Evolutionary conservation across 495 filamentous ascomycete species (phyloP).

Genomic region (Choiromyces venosus): DNA sequence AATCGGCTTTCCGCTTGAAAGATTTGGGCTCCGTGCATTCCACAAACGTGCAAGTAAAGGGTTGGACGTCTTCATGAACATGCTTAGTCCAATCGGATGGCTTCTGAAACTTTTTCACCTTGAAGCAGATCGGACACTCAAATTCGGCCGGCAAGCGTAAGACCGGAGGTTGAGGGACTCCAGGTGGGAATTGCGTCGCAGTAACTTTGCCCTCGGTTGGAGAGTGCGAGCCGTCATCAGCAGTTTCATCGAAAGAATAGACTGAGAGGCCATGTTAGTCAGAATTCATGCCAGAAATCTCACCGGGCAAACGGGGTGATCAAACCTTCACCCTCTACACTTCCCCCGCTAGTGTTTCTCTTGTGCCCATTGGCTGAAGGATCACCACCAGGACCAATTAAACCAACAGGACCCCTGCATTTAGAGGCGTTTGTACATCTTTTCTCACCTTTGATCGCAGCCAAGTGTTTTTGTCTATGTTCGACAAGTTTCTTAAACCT

Average conservation of each 20-base stretch:
- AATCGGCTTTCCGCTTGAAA: slow-evolving; percentile 96
- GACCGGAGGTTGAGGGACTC: slow-evolving; percentile 79
- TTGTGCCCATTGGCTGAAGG: slow-evolving; percentile 45
- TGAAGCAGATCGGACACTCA: slow-evolving; percentile 87
- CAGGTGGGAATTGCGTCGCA: slow-evolving; percentile 66
- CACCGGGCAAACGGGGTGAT: neutral
- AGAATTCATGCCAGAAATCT: slow-evolving; percentile 3
- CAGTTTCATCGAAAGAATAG: slow-evolving; percentile 50
- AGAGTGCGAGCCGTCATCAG: slow-evolving; percentile 58
- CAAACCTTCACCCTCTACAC: slow-evolving; percentile 44
- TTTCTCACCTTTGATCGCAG: slow-evolving; percentile 24
- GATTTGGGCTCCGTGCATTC: slow-evolving; percentile 82
- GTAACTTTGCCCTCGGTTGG: slow-evolving; percentile 62
- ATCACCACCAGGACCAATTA: slow-evolving; percentile 44
- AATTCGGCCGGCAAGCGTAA: slow-evolving; percentile 76
- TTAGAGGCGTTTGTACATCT: slow-evolving; percentile 31
- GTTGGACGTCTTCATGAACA: slow-evolving; percentile 90
- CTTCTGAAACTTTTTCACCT: slow-evolving; percentile 83
- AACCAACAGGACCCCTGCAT: slow-evolving; percentile 29
- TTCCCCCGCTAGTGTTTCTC: slow-evolving; percentile 25
- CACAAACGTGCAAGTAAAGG: slow-evolving; percentile 89
- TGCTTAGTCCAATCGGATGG: slow-evolving; percentile 99
- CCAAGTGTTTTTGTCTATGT: slow-evolving; percentile 64
- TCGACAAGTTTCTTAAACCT: slow-evolving; percentile 76
- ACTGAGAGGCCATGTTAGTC: slow-evolving; percentile 7